Percentiles rank a stretch among this genome's conserved stretches.
Evolutionary conservation across 2,329 filamentous ascomycete species (phyloP).

Genomic region (Penicillium sp.): DNA sequence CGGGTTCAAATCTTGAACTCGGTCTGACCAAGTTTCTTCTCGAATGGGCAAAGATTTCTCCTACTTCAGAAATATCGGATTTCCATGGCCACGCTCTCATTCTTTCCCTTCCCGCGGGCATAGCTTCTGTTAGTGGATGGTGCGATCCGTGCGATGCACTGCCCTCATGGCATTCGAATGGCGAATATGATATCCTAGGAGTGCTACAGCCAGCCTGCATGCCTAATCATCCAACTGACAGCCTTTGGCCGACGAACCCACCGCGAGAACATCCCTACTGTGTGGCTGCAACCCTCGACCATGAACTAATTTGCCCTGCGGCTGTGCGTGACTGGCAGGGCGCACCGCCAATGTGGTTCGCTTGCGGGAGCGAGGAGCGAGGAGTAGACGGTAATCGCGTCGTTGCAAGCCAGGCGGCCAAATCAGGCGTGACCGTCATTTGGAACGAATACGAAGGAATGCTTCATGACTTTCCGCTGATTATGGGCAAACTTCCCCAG

Average conservation of each 20-base stretch:
- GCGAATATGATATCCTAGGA: conserved; percentile 5
- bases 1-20: conserved; percentile 4
- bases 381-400: conserved; percentile 9
- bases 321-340: conserved; percentile 9
- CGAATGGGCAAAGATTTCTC: conserved; percentile 4
- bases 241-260: conserved; percentile 8
- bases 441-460: conserved; percentile 11
- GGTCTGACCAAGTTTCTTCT: conserved; percentile 10
- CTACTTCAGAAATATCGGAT: background rate
- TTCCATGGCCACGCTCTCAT: background rate
- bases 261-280: conserved; percentile 11
- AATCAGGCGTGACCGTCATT: background rate
- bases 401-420: conserved; percentile 5
- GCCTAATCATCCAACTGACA: conserved; percentile 7
- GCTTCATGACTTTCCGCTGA: conserved; percentile 5
- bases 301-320: conserved; percentile 7
- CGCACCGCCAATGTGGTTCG: conserved; percentile 9
- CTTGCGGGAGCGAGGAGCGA: conserved; percentile 7
- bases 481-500: conserved; percentile 6
- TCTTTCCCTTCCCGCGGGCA: conserved; percentile 1
- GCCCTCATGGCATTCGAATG: conserved; percentile 8
- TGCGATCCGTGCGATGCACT: conserved; percentile 9
- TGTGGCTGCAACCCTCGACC: conserved; percentile 1
- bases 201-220: conserved; percentile 12
- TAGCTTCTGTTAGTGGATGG: conserved; percentile 9